phyloP scores from a whole-genome alignment of 768 basidiomycete genomes.

The Lactarius pseudohatsudake region DNA sequence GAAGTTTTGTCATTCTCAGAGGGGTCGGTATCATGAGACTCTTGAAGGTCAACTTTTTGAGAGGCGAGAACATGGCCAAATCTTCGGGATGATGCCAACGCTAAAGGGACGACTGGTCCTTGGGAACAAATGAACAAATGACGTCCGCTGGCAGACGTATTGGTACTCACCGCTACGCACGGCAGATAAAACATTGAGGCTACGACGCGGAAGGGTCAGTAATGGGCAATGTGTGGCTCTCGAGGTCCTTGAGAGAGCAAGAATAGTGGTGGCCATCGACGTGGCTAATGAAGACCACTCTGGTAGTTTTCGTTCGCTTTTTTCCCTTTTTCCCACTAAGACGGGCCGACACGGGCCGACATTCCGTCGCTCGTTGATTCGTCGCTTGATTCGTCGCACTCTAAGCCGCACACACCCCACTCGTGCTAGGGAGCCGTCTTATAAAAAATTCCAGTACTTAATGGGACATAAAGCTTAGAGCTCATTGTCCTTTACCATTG shows the following conservation, averaged over 20 bases:
- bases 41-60: conserved; percentile 2
- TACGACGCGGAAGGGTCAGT: not conserved
- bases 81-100: conserved; percentile 16
- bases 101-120: conserved; percentile 16
- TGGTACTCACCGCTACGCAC: conserved; percentile 8
- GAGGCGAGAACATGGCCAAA: conserved; percentile 24
- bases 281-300: not conserved
- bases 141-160: not conserved
- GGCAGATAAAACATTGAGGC: not conserved
- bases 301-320: not conserved
- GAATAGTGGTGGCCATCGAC: not conserved
- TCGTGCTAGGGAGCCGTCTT: not conserved
- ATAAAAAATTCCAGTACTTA: not conserved
- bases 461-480: not conserved
- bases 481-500: not conserved
- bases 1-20: not conserved
- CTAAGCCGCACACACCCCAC: not conserved
- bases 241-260: conserved; percentile 6
- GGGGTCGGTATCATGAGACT: not conserved
- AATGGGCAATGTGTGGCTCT: conserved; percentile 1
- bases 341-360: not conserved
- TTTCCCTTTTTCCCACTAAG: not conserved
- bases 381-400: not conserved
- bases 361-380: not conserved
- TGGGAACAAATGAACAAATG: not conserved